phyloP scores from a whole-genome alignment of 352 stramenopile genomes.

The Pythium rishiriense region DNA sequence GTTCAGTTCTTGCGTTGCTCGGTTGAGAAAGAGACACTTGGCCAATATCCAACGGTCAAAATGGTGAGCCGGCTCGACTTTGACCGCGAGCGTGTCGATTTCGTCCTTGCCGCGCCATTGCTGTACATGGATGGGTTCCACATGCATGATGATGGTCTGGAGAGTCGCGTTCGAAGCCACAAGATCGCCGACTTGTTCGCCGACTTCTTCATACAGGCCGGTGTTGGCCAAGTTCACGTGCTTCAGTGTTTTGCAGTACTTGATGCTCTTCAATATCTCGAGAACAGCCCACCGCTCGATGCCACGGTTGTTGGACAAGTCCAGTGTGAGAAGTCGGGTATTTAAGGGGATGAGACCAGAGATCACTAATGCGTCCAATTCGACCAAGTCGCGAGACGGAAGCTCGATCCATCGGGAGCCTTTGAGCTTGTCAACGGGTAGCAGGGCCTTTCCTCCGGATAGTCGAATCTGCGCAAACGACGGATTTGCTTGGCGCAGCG shows the following conservation, averaged over 20 bases:
- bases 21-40: conserved; percentile 70
- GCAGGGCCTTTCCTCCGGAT: conserved; percentile 37
- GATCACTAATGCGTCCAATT: conserved; percentile 68
- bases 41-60: conserved; percentile 70
- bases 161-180: conserved; percentile 62
- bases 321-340: conserved; percentile 51
- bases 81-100: conserved; percentile 35
- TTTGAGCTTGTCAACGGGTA: conserved; percentile 67
- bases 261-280: conserved; percentile 55
- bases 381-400: conserved; percentile 34
- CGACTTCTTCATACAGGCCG: conserved; percentile 58
- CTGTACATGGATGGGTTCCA: conserved; percentile 42
- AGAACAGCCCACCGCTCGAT: conserved; percentile 56
- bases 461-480: conserved; percentile 49
- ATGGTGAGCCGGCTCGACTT: conserved; percentile 35
- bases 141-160: conserved; percentile 59
- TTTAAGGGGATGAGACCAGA: conserved; percentile 60
- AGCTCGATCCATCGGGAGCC: conserved; percentile 61
- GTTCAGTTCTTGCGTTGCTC: conserved; percentile 60
- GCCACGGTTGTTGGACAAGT: conserved; percentile 57
- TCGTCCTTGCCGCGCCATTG: conserved; percentile 46
- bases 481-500: conserved; percentile 50
- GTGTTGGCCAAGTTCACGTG: conserved; percentile 57
- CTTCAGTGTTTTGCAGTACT: conserved; percentile 50
- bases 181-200: conserved; percentile 56